These are phyloP conservation scores for Clavispora carvajalis DNA, from an alignment of 805 yeast species.

Conservation along the genomic window DNA sequence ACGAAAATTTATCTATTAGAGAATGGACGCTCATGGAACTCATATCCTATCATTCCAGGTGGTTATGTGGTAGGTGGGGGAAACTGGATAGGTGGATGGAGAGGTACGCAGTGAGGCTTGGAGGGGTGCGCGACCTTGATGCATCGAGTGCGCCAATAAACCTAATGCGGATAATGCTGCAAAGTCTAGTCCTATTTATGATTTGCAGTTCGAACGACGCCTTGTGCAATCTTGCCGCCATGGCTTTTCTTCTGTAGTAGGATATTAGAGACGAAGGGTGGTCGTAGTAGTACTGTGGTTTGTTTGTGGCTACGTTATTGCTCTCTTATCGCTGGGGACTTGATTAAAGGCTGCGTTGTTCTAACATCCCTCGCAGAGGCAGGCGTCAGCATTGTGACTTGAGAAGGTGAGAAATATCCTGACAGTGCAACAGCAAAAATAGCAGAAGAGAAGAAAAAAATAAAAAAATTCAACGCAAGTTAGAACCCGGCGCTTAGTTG, in stretches of 20 bases:
- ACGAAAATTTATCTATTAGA: conserved; percentile 29
- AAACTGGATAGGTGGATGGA: not conserved
- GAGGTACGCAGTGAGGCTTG: not conserved
- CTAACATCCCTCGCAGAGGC: no score
- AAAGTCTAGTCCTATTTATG: not conserved
- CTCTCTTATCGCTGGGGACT: no score
- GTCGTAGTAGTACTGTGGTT: no score
- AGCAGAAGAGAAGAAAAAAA: not conserved
- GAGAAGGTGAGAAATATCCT: no score
- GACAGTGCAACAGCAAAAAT: no score
- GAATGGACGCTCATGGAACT: conserved; percentile 38
- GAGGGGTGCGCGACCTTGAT: not conserved
- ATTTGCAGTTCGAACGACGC: not conserved
- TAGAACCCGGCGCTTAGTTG: not conserved
- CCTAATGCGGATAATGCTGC: not conserved
- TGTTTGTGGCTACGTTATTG: no score
- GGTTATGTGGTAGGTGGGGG: not conserved
- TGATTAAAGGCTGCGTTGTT: no score
- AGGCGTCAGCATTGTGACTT: no score
- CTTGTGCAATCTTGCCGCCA: not conserved
- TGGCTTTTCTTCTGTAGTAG: not conserved
- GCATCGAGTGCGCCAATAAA: not conserved
- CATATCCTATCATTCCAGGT: not conserved
- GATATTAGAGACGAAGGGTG: no score
- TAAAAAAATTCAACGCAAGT: not conserved